Percentiles rank a stretch among this genome's conserved stretches.
Evolutionary conservation across 2,329 filamentous ascomycete genomes (phyloP).

Genomic region (Stemphylium beticola): DNA sequence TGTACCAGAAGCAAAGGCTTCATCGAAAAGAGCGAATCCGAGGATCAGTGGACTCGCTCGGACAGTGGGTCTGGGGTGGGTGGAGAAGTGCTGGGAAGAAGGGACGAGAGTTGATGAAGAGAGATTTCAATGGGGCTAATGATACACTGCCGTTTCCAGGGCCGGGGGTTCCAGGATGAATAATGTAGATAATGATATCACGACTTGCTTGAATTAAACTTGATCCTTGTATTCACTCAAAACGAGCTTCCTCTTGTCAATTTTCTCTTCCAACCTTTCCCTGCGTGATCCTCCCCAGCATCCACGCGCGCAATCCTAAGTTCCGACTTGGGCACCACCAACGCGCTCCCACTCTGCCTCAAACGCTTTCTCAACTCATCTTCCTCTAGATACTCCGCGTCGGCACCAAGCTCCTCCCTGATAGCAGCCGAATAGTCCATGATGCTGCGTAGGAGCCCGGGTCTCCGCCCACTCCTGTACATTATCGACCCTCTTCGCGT

Average conservation of each 20-base stretch:
- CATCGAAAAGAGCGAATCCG: conserved; percentile 52
- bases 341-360: conserved; percentile 26
- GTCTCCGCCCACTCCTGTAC: conserved; percentile 38
- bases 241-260: conserved; percentile 40
- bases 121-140: conserved; percentile 44
- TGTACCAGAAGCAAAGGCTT: conserved; percentile 56
- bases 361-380: conserved; percentile 27
- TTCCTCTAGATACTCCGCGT: conserved; percentile 27
- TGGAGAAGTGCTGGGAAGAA: conserved; percentile 81
- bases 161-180: background rate
- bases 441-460: conserved; percentile 37
- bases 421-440: conserved; percentile 37
- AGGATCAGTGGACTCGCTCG: conserved; percentile 63
- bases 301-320: conserved; percentile 29
- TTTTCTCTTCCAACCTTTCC: conserved; percentile 26
- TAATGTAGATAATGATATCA: background rate
- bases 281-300: conserved; percentile 8
- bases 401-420: conserved; percentile 34
- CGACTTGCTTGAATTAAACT: background rate
- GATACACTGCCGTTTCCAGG: background rate
- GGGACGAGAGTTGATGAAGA: conserved; percentile 77
- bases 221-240: conserved; percentile 11
- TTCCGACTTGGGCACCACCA: conserved; percentile 35
- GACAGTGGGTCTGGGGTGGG: conserved; percentile 73
- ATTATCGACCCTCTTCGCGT: conserved; percentile 35